Percentiles rank a stretch among this genome's conserved stretches.
Conservation (phyloP, 257 asterid genomes). For the Plantago ovata region DNA sequence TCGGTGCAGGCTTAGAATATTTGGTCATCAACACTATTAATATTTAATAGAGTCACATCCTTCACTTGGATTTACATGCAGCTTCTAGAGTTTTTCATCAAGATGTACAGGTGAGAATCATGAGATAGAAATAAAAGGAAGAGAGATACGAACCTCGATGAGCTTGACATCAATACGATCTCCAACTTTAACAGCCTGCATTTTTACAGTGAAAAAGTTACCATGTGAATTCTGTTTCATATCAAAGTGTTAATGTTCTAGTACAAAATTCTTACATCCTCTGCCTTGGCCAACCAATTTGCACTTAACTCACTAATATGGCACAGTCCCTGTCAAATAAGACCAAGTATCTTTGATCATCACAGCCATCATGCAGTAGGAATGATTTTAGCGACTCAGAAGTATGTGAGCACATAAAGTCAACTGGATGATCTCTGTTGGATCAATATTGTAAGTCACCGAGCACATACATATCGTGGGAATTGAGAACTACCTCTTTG, state of each 20-base stretch:
- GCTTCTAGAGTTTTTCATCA: constrained; percentile 1
- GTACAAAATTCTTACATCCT: constrained; percentile 64
- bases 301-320: constrained; percentile 94
- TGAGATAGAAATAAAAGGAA: constrained; percentile 14
- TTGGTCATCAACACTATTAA: too few relatives aligned
- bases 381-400: background rate
- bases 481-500: constrained; percentile 66
- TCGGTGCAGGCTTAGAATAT: too few relatives aligned
- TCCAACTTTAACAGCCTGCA: constrained; percentile 86
- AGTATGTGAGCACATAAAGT: constrained; percentile 2
- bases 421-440: background rate
- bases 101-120: constrained; percentile 2
- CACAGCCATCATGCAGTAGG: constrained; percentile 9
- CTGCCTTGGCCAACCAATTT: constrained; percentile 87
- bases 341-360: background rate
- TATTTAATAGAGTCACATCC: too few relatives aligned
- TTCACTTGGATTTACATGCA: too few relatives aligned
- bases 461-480: constrained; percentile 13
- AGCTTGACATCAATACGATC: constrained; percentile 92
- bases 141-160: constrained; percentile 64
- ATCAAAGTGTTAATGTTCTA: constrained; percentile 12
- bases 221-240: constrained; percentile 13
- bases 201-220: constrained; percentile 23
- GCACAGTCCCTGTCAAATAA: constrained; percentile 69
- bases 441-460: constrained; percentile 5